Conservation (phyloP, 2,329 filamentous ascomycete genomes). For the Rhynchosporium agropyri region DNA sequence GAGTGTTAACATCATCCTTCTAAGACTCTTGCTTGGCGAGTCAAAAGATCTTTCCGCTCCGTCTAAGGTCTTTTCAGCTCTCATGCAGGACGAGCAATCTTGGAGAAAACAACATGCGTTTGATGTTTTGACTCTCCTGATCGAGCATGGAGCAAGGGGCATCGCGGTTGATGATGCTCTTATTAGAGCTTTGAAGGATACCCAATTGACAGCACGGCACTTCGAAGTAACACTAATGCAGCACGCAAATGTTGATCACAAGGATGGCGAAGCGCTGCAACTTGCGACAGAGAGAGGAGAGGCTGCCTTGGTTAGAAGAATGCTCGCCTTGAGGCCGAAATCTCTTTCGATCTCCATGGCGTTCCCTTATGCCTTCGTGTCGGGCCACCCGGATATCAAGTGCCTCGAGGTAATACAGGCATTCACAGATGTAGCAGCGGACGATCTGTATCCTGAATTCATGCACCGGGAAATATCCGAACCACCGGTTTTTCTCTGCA, state of each 20-base stretch:
- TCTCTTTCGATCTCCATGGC: constrained; percentile 54
- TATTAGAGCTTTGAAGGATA: constrained; percentile 26
- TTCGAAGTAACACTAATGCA: constrained; percentile 49
- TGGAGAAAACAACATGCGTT: constrained; percentile 25
- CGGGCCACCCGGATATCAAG: constrained; percentile 52
- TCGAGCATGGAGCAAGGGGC: constrained; percentile 31
- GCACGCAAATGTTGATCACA: constrained; percentile 26
- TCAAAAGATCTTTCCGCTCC: constrained; percentile 22
- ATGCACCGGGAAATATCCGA: constrained; percentile 48
- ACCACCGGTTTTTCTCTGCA: constrained; percentile 54
- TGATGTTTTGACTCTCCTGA: constrained; percentile 40
- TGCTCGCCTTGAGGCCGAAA: constrained; percentile 55
- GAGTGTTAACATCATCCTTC: constrained; percentile 14
- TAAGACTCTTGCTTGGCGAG: constrained; percentile 25
- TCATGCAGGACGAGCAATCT: constrained; percentile 21
- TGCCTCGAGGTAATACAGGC: constrained; percentile 53
- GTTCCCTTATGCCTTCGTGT: constrained; percentile 56
- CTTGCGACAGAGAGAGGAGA: constrained; percentile 52
- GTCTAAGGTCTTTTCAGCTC: constrained; percentile 24
- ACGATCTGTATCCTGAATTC: constrained; percentile 53
- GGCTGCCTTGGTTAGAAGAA: constrained; percentile 50
- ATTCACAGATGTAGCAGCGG: constrained; percentile 54
- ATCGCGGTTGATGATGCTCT: constrained; percentile 29
- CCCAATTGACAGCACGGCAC: constrained; percentile 43
- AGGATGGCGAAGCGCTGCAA: constrained; percentile 30